Evolutionary conservation across 306 rosid genomes (phyloP).

Genomic region (Astragalus membranaceus): DNA sequence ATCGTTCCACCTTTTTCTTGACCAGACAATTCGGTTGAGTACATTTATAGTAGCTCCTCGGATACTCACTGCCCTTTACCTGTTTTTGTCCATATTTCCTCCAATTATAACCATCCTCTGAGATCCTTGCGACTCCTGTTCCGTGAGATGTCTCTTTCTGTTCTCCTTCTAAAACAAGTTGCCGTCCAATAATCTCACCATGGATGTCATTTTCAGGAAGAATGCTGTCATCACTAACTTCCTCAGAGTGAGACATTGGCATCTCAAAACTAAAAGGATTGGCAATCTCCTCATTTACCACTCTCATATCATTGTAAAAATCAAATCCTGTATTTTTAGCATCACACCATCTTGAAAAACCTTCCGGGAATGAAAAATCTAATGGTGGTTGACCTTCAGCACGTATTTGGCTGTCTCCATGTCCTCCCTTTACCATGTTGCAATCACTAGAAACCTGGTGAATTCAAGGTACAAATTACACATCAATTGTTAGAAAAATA

Average conservation of each 20-base stretch:
- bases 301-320: slow-evolving; percentile 31
- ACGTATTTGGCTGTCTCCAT: slow-evolving; percentile 31
- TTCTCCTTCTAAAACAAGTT: slow-evolving; percentile 38
- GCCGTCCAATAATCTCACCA: slow-evolving; percentile 26
- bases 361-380: slow-evolving; percentile 50
- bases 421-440: slow-evolving; percentile 33
- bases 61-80: slow-evolving; percentile 91
- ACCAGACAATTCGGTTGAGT: slow-evolving; percentile 70
- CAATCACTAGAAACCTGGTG: slow-evolving; percentile 23
- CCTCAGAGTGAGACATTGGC: slow-evolving; percentile 32
- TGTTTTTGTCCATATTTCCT: slow-evolving; percentile 95
- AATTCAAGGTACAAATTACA: slow-evolving; percentile 18
- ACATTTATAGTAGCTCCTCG: slow-evolving; percentile 89
- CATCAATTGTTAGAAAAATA: neutral
- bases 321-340: slow-evolving; percentile 24
- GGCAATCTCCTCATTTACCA: slow-evolving; percentile 12
- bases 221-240: slow-evolving; percentile 29
- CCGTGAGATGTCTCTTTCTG: slow-evolving; percentile 37
- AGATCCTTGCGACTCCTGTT: slow-evolving; percentile 39
- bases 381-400: slow-evolving; percentile 31
- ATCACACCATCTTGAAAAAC: slow-evolving; percentile 31
- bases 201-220: slow-evolving; percentile 26
- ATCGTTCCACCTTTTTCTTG: slow-evolving; percentile 90
- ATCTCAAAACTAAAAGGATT: slow-evolving; percentile 27
- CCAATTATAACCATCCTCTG: slow-evolving; percentile 91